phyloP scores from a whole-genome alignment of 2,329 filamentous ascomycete genomes.

The Phialophora tarda region DNA sequence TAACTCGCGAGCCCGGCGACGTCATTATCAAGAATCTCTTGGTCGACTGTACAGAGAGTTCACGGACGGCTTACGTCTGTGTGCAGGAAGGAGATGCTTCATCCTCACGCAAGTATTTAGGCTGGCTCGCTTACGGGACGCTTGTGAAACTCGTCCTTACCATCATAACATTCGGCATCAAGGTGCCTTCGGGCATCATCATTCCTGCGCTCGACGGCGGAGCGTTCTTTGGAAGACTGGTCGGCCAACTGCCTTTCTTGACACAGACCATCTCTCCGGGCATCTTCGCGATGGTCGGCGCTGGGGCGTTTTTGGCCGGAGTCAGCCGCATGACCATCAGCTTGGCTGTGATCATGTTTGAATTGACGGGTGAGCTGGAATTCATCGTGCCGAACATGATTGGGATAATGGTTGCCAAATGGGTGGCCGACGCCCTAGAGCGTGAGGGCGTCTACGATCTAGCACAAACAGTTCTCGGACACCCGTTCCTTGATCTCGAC shows the following conservation, averaged over 20 bases:
- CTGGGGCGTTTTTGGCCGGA: slow-evolving; percentile 64
- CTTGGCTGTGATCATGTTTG: slow-evolving; percentile 66
- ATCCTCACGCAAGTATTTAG: slow-evolving; percentile 51
- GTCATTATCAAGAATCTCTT: slow-evolving; percentile 62
- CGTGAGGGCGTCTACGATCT: slow-evolving; percentile 64
- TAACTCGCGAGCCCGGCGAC: slow-evolving; percentile 62
- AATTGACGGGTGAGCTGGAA: slow-evolving; percentile 64
- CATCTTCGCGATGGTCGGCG: slow-evolving; percentile 67
- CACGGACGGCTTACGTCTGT: slow-evolving; percentile 56
- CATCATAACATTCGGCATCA: slow-evolving; percentile 64
- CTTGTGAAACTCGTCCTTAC: slow-evolving; percentile 62
- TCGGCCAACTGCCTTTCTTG: slow-evolving; percentile 59
- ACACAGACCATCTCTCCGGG: slow-evolving; percentile 61
- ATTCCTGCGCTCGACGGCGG: slow-evolving; percentile 65
- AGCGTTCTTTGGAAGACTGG: slow-evolving; percentile 62
- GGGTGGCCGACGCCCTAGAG: slow-evolving; percentile 62
- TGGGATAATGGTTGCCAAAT: slow-evolving; percentile 65
- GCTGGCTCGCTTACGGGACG: slow-evolving; percentile 60
- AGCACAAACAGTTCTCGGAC: slow-evolving; percentile 63
- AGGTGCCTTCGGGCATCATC: slow-evolving; percentile 66
- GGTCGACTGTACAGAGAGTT: slow-evolving; percentile 57
- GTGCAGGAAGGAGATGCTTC: slow-evolving; percentile 50
- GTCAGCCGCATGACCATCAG: slow-evolving; percentile 65
- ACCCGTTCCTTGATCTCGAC: slow-evolving; percentile 65
- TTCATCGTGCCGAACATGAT: slow-evolving; percentile 65